Base-by-base conservation (phyloP, 306 rosid species). In the Herpetospermum pedunculosum region DNA sequence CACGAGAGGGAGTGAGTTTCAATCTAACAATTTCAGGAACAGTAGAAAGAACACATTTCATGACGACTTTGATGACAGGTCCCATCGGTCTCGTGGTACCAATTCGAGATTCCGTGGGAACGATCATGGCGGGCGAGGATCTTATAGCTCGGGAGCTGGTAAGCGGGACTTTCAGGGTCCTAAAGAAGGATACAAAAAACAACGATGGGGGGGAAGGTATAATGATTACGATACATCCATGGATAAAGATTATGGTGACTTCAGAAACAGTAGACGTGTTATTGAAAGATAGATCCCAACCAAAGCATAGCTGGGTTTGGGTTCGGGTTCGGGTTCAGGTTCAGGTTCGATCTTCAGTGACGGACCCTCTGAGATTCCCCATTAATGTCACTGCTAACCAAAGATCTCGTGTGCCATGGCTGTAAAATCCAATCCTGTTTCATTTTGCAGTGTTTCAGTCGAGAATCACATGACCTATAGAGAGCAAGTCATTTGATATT, bases 231-330 rank as follows among this genome's bases (percentile, higher is more conserved):
- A 79, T 49, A 60, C 57, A 80, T 84, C 77, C 75, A 80, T 32
- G 74, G 87, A 76, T 54, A 41, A 73, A 29, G 88, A 77, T 71
- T 64, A 15, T 70, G 85, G 81, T 25, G 88, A 81, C 18, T 94
- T 84, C 60, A 85, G 35, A 83, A 94, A 94, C 83, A 88, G 90
- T 37, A 80, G 92, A 77, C 92, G 96, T 11, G 91, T 89, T 48
- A 85, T 94, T 70, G 91, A 89, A 83, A 85, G 98, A 81, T 91
- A 85, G 87, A 73, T 40, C 25, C 21, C 37, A 40, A 19, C 0
- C 0, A 25, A 67, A 23, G 52, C 52, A 32, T 32, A 32, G 32
- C 7, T 7, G 41, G 41, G 67, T 60, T 62, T 7, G 43, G 43
- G 25, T 18, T 60, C 44, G 6, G 28, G 57, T 25, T n/a, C n/a